Evolutionary conservation across 768 basidiomycete genomes (phyloP), one percentile per base, ranked within the genome.

Genomic region (Rhizopogon rudus): DNA sequence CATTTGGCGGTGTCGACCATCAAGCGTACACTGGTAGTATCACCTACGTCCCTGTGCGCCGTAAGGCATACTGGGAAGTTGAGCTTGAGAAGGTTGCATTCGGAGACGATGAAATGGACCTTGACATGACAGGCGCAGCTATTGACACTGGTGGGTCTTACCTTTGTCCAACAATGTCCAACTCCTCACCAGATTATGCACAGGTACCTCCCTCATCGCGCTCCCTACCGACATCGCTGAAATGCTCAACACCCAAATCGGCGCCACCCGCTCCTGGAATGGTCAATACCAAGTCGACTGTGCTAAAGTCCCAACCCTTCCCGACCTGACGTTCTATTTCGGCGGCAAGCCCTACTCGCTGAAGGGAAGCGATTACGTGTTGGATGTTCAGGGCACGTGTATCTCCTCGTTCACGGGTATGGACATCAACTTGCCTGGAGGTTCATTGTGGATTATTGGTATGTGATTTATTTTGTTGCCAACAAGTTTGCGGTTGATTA

Each of bases 41-140:
- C 57, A 65, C 70, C 22, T 98, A 98, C 64, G 93, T 88, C 31
- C 96, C 97, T 50, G 78, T 99, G 51, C 87, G 95, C 63, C 84
- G 93, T 63, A 93, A 91, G 80, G 97, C 93, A 5, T 98, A 97
- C 74, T 97, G 95, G 95, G 96, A 98, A 73, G 93, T 98, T 44
- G 93, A 97, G 69, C 87, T 99, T 28, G 79, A 91, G 74, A 86
- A 86, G 69, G 78, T 99, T 58, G 63, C 74, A 3, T 95, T 99
- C 54, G 97, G 95, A 46, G 77, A 86, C 43, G 96, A 98, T 45
- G 81, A 77, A 40, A 81, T 98, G 44, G 93, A 98, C 60, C 81
- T 98, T 13, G 92, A 96, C 61, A 88, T 86, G 75, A 96, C 97
- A 53, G 95, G 95, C 43, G 91, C 92, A 63, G 91, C 92, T 42